These are phyloP conservation scores for Aegilops tauschii DNA, from an alignment of 176 grass and related monocot species.

Conservation along the genomic window DNA sequence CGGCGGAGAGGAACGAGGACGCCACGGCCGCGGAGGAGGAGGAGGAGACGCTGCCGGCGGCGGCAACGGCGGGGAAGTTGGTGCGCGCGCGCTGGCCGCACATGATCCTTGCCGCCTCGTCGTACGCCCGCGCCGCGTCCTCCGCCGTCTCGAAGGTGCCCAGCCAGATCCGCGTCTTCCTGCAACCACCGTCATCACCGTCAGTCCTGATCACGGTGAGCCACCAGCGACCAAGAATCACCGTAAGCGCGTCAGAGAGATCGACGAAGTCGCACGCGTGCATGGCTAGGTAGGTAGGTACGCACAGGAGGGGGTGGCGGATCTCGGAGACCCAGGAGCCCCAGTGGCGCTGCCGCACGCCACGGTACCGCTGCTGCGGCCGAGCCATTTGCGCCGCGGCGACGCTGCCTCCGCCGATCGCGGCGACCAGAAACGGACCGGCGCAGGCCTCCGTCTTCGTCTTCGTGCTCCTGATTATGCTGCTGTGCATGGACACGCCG, in stretches of 20 bases:
- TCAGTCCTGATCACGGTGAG: neutral
- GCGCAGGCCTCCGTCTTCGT: neutral
- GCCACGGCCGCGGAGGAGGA: neutral
- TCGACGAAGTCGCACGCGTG: too few species aligned
- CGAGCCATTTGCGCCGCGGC: constrained; percentile 39
- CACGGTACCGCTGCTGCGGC: constrained; percentile 74
- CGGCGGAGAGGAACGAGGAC: constrained; percentile 57
- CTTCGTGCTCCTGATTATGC: neutral
- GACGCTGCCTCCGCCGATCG: neutral
- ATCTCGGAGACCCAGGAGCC: constrained; percentile 98
- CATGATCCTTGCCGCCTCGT: constrained; percentile 91
- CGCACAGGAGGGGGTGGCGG: constrained; percentile 89
- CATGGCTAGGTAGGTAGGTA: neutral
- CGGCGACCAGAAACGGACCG: neutral
- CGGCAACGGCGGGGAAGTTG: constrained; percentile 60
- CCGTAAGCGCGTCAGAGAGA: neutral
- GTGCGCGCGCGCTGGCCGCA: constrained; percentile 72
- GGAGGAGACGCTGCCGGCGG: too few species aligned
- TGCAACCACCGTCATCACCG: constrained; percentile 30
- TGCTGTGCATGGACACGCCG: neutral
- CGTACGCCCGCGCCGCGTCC: constrained; percentile 94
- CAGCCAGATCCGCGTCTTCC: constrained; percentile 96
- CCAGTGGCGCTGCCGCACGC: constrained; percentile 93
- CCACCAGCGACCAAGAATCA: neutral
- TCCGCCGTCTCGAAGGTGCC: constrained; percentile 97